A percentile compares a stretch with the other conserved stretches of the same genome.
phyloP scores from a whole-genome alignment of 768 basidiomycete species.

The Russula sp. region DNA sequence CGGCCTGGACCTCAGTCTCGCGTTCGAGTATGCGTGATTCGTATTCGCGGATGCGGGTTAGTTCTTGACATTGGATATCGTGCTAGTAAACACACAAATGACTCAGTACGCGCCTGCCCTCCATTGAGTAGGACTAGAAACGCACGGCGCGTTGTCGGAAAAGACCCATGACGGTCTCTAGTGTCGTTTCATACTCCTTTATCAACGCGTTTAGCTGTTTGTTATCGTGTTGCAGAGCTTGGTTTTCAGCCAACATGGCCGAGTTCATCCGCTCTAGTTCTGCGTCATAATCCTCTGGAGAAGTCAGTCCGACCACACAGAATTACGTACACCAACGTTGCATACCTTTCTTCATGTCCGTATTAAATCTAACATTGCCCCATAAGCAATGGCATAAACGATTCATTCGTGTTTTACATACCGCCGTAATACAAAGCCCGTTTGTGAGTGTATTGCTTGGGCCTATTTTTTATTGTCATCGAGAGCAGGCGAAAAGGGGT shows the following conservation, averaged over 20 bases:
- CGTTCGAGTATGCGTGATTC: constrained; percentile 76
- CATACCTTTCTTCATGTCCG: constrained; percentile 80
- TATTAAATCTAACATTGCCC: constrained; percentile 63
- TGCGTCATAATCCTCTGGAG: constrained; percentile 79
- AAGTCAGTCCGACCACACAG: constrained; percentile 8
- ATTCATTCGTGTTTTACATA: constrained; percentile 37
- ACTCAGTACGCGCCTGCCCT: neutral
- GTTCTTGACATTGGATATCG: constrained; percentile 89
- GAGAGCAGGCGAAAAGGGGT: neutral
- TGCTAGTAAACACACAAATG: constrained; percentile 49
- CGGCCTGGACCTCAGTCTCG: constrained; percentile 63
- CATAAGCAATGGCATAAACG: constrained; percentile 8
- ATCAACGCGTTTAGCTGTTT: constrained; percentile 88
- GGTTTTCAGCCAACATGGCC: constrained; percentile 78
- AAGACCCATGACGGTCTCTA: constrained; percentile 90
- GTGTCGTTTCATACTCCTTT: constrained; percentile 94
- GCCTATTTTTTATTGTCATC: constrained; percentile 44
- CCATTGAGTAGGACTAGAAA: constrained; percentile 30
- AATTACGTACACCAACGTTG: constrained; percentile 8
- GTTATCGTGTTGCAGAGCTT: constrained; percentile 85
- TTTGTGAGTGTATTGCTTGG: constrained; percentile 85
- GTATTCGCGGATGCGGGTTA: constrained; percentile 86
- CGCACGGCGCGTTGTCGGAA: constrained; percentile 90
- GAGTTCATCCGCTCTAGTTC: constrained; percentile 89
- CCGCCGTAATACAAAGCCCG: constrained; percentile 88